Evolutionary conservation across 352 stramenopile species (phyloP).

Genomic region (Bremia lactucae): DNA sequence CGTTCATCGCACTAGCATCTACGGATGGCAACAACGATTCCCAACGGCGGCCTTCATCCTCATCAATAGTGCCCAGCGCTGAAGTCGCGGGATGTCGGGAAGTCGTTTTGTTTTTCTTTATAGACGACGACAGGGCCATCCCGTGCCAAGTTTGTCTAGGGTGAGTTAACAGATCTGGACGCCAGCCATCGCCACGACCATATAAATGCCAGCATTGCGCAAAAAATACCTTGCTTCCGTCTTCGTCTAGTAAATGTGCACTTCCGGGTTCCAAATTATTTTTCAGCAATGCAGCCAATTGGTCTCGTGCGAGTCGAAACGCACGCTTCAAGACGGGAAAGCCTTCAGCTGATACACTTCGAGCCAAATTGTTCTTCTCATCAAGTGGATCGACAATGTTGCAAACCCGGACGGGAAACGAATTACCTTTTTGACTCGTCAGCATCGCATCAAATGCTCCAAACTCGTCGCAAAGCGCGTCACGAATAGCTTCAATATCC

Average conservation of each 20-base stretch:
- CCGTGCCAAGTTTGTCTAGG: conserved; percentile 63
- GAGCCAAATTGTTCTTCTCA: conserved; percentile 77
- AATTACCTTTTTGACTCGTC: conserved; percentile 8
- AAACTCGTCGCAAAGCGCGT: conserved; percentile 46
- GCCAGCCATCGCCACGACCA: conserved; percentile 61
- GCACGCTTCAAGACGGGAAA: conserved; percentile 67
- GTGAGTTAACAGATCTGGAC: conserved; percentile 68
- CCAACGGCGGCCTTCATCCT: conserved; percentile 26
- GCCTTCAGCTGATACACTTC: conserved; percentile 59
- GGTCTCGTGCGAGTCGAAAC: conserved; percentile 48
- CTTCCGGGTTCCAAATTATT: conserved; percentile 13
- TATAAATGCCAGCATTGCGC: conserved; percentile 50
- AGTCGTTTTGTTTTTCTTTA: conserved; percentile 13
- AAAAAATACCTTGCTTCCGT: conserved; percentile 40
- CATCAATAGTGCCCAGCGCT: conserved; percentile 9
- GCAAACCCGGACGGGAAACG: conserved; percentile 71
- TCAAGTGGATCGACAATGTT: conserved; percentile 87
- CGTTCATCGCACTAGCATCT: conserved; percentile 15
- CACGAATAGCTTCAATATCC: conserved; percentile 40
- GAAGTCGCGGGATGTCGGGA: conserved; percentile 10
- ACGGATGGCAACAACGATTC: conserved; percentile 25
- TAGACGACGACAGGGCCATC: conserved; percentile 15
- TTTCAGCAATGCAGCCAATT: conserved; percentile 31
- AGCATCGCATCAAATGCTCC: conserved; percentile 32
- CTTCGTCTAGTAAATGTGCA: conserved; percentile 13